These are phyloP conservation scores for Dacryopinax primogenitus DNA, from an alignment of 768 basidiomycete species.

Conservation along the genomic window DNA sequence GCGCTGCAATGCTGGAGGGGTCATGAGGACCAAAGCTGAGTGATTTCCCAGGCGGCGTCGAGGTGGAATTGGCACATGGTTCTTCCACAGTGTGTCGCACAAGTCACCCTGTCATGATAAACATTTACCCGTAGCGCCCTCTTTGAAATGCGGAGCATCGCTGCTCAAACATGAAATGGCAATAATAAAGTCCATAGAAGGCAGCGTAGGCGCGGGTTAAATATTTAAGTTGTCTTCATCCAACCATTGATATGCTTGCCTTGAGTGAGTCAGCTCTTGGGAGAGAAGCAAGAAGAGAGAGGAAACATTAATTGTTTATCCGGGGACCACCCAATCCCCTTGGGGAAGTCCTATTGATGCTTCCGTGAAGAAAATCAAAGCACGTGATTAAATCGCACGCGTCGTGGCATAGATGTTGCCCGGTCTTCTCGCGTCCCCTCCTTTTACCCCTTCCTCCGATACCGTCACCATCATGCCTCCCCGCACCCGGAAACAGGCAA, in stretches of 20 bases:
- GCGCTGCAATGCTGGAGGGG: neutral
- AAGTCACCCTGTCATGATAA: too few species aligned
- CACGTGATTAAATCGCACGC: neutral
- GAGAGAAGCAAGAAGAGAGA: neutral
- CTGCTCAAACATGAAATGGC: too few species aligned
- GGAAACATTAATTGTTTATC: too few species aligned
- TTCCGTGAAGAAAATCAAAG: conserved; percentile 3
- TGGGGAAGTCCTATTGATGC: too few species aligned
- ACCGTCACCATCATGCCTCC: neutral
- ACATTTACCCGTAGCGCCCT: too few species aligned
- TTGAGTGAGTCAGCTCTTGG: neutral
- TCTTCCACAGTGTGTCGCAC: neutral
- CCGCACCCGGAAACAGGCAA: neutral
- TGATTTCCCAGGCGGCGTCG: neutral
- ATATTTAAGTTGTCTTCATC: neutral
- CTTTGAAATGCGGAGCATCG: too few species aligned
- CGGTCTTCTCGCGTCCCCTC: neutral
- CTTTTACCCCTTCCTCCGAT: neutral
- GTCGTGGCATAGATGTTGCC: neutral
- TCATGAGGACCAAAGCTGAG: neutral
- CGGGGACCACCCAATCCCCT: too few species aligned
- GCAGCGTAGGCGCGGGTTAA: neutral
- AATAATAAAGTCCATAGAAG: too few species aligned
- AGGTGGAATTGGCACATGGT: conserved; percentile 8
- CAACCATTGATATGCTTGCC: neutral